phyloP scores from a whole-genome alignment of 495 filamentous ascomycete genomes.

The Opeltia flavorubescens region DNA sequence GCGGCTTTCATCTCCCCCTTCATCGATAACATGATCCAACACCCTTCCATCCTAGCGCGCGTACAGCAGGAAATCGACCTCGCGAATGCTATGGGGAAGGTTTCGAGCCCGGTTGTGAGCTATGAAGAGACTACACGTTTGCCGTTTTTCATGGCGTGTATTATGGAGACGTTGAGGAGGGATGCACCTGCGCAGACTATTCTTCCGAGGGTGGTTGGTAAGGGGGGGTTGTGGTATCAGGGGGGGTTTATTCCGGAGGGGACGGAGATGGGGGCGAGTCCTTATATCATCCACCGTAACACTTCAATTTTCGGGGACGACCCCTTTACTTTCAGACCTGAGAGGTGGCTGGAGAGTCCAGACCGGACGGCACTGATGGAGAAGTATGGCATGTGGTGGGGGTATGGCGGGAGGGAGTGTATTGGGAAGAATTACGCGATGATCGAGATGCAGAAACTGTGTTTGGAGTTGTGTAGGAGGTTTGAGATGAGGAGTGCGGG shows the following conservation, averaged over 20 bases:
- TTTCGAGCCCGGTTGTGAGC: slow-evolving; percentile 5
- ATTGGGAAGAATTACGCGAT: slow-evolving; percentile 1
- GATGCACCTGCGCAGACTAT: slow-evolving; percentile 7
- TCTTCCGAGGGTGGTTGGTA: slow-evolving; percentile 6
- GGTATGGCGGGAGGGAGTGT: slow-evolving; percentile 6
- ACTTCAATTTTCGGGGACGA: slow-evolving; percentile 28
- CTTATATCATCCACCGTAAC: slow-evolving; percentile 6
- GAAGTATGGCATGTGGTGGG: slow-evolving; percentile 21
- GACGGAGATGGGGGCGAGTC: slow-evolving; percentile 5
- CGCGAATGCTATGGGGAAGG: background rate
- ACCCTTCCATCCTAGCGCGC: slow-evolving; percentile 2
- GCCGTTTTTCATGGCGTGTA: slow-evolving; percentile 13
- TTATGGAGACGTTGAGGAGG: slow-evolving; percentile 10
- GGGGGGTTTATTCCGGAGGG: background rate
- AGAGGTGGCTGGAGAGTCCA: slow-evolving; percentile 47
- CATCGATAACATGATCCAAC: slow-evolving; percentile 4
- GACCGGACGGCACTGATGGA: slow-evolving; percentile 26
- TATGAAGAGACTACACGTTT: slow-evolving; percentile 10
- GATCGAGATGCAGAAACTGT: slow-evolving; percentile 6
- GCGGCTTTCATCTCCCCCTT: slow-evolving; percentile 12
- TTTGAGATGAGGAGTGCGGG: background rate
- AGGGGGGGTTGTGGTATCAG: background rate
- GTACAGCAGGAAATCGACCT: background rate
- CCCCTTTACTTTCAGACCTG: slow-evolving; percentile 45
- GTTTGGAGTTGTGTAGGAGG: slow-evolving; percentile 1